A percentile compares a stretch with the other conserved stretches of the same genome.
Conservation (phyloP, 306 rosid species). For the Pyrus pyrifolia region DNA sequence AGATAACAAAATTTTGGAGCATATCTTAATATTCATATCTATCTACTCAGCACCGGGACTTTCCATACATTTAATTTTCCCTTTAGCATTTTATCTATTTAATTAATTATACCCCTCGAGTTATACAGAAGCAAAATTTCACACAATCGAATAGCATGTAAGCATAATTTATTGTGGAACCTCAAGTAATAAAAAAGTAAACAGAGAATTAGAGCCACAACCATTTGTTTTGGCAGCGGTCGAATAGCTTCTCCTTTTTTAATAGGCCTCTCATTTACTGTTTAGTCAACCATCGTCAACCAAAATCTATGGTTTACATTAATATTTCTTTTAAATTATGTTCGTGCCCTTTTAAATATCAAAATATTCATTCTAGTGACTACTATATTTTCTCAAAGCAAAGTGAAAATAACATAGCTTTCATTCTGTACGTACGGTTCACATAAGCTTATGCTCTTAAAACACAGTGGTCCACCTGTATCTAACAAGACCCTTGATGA, state of each 20-base stretch:
- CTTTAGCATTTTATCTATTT: neutral
- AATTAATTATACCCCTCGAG: neutral
- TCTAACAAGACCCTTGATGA: neutral
- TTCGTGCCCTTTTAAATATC: neutral
- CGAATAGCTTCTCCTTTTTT: neutral
- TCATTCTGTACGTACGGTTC: neutral
- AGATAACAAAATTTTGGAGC: neutral
- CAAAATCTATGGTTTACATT: too few species aligned
- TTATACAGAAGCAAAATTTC: neutral
- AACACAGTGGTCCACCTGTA: neutral
- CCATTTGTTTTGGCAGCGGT: neutral
- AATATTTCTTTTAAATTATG: too few species aligned
- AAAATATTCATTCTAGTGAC: neutral
- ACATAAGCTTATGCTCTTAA: neutral
- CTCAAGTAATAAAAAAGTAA: neutral
- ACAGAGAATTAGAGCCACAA: neutral
- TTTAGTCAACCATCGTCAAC: too few species aligned
- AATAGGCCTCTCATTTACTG: neutral
- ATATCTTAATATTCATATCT: neutral
- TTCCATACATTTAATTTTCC: neutral
- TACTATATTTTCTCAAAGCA: neutral
- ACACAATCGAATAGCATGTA: neutral
- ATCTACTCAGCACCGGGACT: neutral
- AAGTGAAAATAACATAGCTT: neutral
- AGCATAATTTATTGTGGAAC: neutral